Conservation (phyloP, 2,329 filamentous ascomycete genomes). For the Erysiphe pulchra region DNA sequence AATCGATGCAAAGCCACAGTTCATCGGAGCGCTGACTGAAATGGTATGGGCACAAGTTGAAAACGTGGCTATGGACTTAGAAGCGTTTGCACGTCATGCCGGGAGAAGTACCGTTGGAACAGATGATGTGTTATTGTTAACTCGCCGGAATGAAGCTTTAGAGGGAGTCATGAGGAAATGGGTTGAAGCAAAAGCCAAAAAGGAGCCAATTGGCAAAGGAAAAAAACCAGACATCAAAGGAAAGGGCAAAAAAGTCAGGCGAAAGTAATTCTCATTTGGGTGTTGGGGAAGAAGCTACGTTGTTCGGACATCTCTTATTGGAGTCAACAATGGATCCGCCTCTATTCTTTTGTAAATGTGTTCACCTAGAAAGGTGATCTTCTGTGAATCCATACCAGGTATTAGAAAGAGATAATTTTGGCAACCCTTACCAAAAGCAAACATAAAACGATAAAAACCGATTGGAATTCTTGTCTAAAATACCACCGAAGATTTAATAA, state of each 20-base stretch:
- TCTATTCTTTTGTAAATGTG: too few relatives aligned
- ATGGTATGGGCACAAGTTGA: conserved; percentile 66
- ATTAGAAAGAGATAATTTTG: too few relatives aligned
- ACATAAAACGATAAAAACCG: too few relatives aligned
- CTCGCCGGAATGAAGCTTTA: conserved; percentile 66
- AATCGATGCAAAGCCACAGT: conserved; percentile 74
- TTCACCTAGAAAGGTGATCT: too few relatives aligned
- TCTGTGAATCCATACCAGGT: too few relatives aligned
- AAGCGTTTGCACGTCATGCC: conserved; percentile 49
- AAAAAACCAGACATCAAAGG: conserved; percentile 4
- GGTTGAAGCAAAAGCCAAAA: conserved; percentile 18
- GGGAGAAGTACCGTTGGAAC: conserved; percentile 56
- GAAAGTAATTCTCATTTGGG: background rate
- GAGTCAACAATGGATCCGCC: too few relatives aligned
- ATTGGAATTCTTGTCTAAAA: too few relatives aligned
- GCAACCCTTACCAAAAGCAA: too few relatives aligned
- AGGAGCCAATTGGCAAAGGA: conserved; percentile 17
- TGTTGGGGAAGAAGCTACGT: background rate
- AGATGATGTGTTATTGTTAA: conserved; percentile 69
- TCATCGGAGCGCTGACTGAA: conserved; percentile 65
- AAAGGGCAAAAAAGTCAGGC: background rate
- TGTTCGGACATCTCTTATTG: too few relatives aligned
- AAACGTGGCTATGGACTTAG: conserved; percentile 31
- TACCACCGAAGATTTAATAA: too few relatives aligned
- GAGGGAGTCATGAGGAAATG: conserved; percentile 34